Evolutionary conservation across 2,329 filamentous ascomycete genomes (phyloP), one percentile per base, ranked within the genome.

Genomic region (Lasiodiplodia sp.): DNA sequence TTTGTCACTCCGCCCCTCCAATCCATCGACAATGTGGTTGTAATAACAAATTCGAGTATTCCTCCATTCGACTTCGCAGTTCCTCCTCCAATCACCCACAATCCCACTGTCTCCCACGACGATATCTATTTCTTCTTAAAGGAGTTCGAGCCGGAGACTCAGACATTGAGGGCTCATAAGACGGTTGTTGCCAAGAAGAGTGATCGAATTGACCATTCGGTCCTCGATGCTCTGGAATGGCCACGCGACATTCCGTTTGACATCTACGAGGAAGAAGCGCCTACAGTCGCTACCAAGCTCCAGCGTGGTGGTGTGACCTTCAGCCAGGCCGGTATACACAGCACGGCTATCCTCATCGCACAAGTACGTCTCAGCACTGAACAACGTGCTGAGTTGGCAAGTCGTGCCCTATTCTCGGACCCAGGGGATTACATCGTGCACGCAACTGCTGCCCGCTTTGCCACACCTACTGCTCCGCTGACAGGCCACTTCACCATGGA

Each of bases 401-500:
- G 72, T 31, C 75, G 75, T 18, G 80, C 77, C 14, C 74, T 72
- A 2, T 79, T 79, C 60, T 72, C 76, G n/a, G 77, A 79, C 23
- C 72, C 74, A 0, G 73, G 74, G n/a, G 57, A 80, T 34, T 86
- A 84, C 72, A 79, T 86, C 40, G 79, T 78, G 72, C 82, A 81
- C 51, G 75, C 79, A 25, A 77, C 79, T 7, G 71, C 76, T 40
- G 72, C 73, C 4, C 81, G 83, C 62, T 84, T 86, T 69, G 83
- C 84, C 3, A 75, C 69, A n/a, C 72, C 71, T 34, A 57, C 79
- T 12, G 80, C 69, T 73, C 81, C 69, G n/a, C 52, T 68, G 11
- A 81, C 80, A 5, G 84, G 84, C 16, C 79, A 77, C 64, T 84
- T 83, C 71, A 87, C 83, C 2, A 77, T 85, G 67, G 84, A 86